These are phyloP conservation scores for Metschnikowia aberdeeniae DNA, from an alignment of 805 yeast genomes.

Conservation along the genomic window DNA sequence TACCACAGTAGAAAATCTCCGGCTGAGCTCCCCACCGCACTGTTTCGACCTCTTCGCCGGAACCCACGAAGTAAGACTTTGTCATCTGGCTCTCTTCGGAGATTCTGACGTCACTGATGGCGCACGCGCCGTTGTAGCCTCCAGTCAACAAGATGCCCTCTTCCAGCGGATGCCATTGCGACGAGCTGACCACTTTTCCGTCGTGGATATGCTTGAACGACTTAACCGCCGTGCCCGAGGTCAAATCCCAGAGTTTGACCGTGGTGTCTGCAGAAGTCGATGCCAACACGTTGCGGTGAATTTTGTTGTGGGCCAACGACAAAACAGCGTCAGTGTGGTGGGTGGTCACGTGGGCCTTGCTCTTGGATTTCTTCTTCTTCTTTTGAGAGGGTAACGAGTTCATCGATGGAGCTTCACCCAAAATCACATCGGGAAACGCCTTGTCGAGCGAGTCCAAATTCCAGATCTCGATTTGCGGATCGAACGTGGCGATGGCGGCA, in stretches of 20 bases:
- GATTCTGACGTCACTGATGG: conserved; percentile 81
- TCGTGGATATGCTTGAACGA: conserved; percentile 68
- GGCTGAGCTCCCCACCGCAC: conserved; percentile 63
- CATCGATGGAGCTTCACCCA: conserved; percentile 65
- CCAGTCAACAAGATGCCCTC: conserved; percentile 77
- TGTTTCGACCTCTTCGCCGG: conserved; percentile 80
- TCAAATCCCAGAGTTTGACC: conserved; percentile 92
- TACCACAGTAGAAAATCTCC: conserved; percentile 72
- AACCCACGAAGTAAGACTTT: conserved; percentile 57
- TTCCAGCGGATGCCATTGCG: conserved; percentile 76
- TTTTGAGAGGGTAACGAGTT: conserved; percentile 41
- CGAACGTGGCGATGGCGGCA: conserved; percentile 96
- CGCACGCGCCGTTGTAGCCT: conserved; percentile 85
- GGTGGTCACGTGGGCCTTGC: conserved; percentile 52
- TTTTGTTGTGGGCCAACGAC: conserved; percentile 76
- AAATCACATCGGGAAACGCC: conserved; percentile 88
- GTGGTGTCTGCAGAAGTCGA: conserved; percentile 96
- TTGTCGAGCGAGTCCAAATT: conserved; percentile 88
- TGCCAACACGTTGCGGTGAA: conserved; percentile 79
- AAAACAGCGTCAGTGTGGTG: conserved; percentile 94
- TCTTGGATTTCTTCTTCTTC: conserved; percentile 44
- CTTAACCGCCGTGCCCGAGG: conserved; percentile 68
- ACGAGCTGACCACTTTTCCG: conserved; percentile 77
- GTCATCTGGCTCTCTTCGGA: conserved; percentile 56
- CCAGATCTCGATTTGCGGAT: conserved; percentile 97